These are phyloP conservation scores for Colletotrichum coccodes DNA, from an alignment of 2,329 filamentous ascomycete genomes.

Conservation along the genomic window DNA sequence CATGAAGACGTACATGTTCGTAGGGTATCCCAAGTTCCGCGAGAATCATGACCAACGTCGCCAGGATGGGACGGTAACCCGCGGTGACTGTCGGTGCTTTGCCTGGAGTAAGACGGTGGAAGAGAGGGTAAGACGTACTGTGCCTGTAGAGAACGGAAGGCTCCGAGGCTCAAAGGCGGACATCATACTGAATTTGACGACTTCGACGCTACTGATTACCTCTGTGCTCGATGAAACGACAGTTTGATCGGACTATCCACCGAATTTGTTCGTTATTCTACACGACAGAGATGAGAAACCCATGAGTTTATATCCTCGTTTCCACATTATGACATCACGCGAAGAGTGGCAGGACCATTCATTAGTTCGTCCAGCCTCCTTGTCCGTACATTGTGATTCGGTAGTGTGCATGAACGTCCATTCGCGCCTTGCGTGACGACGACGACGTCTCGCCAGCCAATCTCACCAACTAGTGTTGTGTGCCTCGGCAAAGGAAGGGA, in stretches of 20 bases:
- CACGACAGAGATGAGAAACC: neutral
- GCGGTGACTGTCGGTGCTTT: neutral
- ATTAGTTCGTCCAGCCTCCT: neutral
- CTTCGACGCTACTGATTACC: neutral
- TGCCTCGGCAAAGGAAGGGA: no score
- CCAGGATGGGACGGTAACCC: conserved; percentile 40
- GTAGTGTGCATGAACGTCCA: neutral
- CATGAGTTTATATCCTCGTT: no score
- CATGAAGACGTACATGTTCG: conserved; percentile 28
- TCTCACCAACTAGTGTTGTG: neutral
- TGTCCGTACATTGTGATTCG: neutral
- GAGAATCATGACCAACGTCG: conserved; percentile 45
- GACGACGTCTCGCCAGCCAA: neutral
- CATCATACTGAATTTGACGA: no score
- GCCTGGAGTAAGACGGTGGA: neutral
- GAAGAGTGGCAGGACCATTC: neutral
- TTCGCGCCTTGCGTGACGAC: neutral
- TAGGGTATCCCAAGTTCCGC: conserved; percentile 50
- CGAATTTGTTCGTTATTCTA: no score
- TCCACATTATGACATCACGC: neutral
- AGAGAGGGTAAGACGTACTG: neutral
- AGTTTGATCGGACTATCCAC: no score
- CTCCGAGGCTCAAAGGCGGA: no score
- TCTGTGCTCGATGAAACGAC: no score
- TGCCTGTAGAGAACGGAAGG: conserved; percentile 11